Conservation (phyloP, 2,329 filamentous ascomycete genomes). For the Rhynchosporium graminicola region DNA sequence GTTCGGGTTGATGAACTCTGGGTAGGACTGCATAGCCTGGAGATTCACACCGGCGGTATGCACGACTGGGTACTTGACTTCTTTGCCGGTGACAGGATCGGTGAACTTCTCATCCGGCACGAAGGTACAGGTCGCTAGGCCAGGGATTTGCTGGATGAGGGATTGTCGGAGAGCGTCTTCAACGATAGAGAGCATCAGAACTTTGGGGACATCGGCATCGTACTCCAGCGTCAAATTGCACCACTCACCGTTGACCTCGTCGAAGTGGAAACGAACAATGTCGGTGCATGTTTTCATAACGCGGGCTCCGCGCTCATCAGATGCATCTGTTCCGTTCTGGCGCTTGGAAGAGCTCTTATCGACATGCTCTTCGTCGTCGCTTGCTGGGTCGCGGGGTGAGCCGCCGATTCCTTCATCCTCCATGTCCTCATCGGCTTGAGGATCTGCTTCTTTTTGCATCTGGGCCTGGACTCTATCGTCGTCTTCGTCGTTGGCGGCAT, state of each 20-base stretch:
- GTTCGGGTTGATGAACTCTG: slow-evolving; percentile 83
- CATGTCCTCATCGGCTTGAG: slow-evolving; percentile 53
- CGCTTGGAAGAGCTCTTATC: slow-evolving; percentile 32
- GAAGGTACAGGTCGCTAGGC: slow-evolving; percentile 71
- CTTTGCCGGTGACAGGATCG: slow-evolving; percentile 51
- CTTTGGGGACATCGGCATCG: slow-evolving; percentile 76
- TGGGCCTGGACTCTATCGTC: slow-evolving; percentile 73
- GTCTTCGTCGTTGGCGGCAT: slow-evolving; percentile 90
- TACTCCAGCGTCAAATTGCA: slow-evolving; percentile 86
- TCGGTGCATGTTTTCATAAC: slow-evolving; percentile 65
- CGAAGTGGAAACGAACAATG: slow-evolving; percentile 77
- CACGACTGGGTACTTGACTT: slow-evolving; percentile 57
- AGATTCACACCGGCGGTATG: slow-evolving; percentile 87
- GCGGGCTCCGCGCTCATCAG: slow-evolving; percentile 56
- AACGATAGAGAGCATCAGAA: slow-evolving; percentile 89
- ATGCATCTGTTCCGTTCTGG: slow-evolving; percentile 31
- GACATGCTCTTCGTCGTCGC: slow-evolving; percentile 42
- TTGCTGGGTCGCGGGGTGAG: slow-evolving; percentile 45
- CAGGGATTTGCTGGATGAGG: slow-evolving; percentile 82
- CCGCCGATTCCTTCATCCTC: slow-evolving; percentile 56
- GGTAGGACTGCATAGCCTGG: slow-evolving; percentile 84
- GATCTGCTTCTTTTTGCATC: slow-evolving; percentile 58
- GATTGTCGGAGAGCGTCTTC: slow-evolving; percentile 77
- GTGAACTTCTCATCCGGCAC: slow-evolving; percentile 59
- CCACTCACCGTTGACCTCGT: slow-evolving; percentile 70